Evolutionary conservation across 169 alveolate genomes (phyloP).

Genomic region (Cryptosporidium andersoni): DNA sequence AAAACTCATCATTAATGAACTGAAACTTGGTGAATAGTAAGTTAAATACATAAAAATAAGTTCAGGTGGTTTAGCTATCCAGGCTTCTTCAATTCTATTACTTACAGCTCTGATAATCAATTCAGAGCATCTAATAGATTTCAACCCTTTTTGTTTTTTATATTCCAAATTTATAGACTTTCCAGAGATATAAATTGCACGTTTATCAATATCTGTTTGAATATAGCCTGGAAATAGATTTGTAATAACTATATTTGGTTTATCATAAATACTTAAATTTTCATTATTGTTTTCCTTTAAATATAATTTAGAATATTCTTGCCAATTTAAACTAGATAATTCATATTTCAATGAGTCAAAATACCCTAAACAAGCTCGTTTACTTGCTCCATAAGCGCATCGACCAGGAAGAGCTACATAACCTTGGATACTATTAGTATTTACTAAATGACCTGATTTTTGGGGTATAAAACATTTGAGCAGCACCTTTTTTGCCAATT

Average conservation of each 20-base stretch:
- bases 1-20: slow-evolving; percentile 13
- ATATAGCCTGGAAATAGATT: slow-evolving; percentile 55
- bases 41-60: slow-evolving; percentile 23
- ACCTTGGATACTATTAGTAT: slow-evolving; percentile 41
- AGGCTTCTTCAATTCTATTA: slow-evolving; percentile 29
- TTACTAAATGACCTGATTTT: slow-evolving; percentile 60
- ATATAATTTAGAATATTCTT: slow-evolving; percentile 18
- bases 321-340: slow-evolving; percentile 30
- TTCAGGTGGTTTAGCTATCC: slow-evolving; percentile 55
- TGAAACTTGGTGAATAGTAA: slow-evolving; percentile 40
- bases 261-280: background rate
- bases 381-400: slow-evolving; percentile 67
- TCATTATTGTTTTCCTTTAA: slow-evolving; percentile 1
- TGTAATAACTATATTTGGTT: slow-evolving; percentile 43
- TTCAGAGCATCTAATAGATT: slow-evolving; percentile 41
- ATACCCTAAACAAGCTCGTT: slow-evolving; percentile 36
- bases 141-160: slow-evolving; percentile 33
- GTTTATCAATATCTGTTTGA: slow-evolving; percentile 37
- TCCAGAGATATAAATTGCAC: slow-evolving; percentile 12
- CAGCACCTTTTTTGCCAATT: slow-evolving; percentile 20
- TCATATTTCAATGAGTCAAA: slow-evolving; percentile 53
- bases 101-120: slow-evolving; percentile 35
- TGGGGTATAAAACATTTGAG: slow-evolving; percentile 61
- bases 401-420: slow-evolving; percentile 63
- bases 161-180: slow-evolving; percentile 6